Percentiles rank a stretch among this genome's conserved stretches.
phyloP scores from a whole-genome alignment of 768 basidiomycete species.

The Terana coerulea region DNA sequence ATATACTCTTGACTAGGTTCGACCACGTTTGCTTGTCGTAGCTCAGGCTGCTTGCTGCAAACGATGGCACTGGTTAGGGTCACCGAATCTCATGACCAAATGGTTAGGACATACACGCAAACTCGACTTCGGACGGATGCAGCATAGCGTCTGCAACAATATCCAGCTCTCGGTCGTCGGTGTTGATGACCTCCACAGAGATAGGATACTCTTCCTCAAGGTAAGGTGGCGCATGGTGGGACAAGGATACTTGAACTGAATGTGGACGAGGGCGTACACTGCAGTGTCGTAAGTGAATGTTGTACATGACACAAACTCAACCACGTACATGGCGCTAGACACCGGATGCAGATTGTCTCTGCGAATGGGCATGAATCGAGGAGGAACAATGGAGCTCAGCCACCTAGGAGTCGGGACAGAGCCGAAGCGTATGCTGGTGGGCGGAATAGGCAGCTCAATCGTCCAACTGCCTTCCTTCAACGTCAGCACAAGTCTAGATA shows the following conservation, averaged over 20 bases:
- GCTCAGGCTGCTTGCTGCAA: constrained; percentile 54
- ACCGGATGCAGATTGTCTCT: constrained; percentile 44
- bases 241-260: constrained; percentile 47
- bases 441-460: constrained; percentile 52
- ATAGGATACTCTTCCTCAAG: constrained; percentile 82
- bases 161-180: constrained; percentile 66
- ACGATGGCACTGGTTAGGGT: neutral
- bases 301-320: no score
- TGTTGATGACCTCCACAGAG: constrained; percentile 62
- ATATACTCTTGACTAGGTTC: constrained; percentile 69
- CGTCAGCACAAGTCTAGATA: constrained; percentile 39
- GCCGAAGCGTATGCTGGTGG: constrained; percentile 34
- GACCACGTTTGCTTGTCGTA: constrained; percentile 63
- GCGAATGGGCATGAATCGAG: constrained; percentile 48
- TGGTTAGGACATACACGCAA: constrained; percentile 47
- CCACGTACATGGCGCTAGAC: constrained; percentile 35
- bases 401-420: constrained; percentile 37
- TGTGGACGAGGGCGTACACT: constrained; percentile 68
- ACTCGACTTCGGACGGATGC: constrained; percentile 75
- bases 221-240: constrained; percentile 67
- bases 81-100: neutral
- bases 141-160: constrained; percentile 71
- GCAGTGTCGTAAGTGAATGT: no score
- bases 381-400: constrained; percentile 54
- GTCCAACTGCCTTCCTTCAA: constrained; percentile 64